Base-by-base conservation (phyloP, 2,329 filamentous ascomycete genomes). In the Nemania bipapillata region DNA sequence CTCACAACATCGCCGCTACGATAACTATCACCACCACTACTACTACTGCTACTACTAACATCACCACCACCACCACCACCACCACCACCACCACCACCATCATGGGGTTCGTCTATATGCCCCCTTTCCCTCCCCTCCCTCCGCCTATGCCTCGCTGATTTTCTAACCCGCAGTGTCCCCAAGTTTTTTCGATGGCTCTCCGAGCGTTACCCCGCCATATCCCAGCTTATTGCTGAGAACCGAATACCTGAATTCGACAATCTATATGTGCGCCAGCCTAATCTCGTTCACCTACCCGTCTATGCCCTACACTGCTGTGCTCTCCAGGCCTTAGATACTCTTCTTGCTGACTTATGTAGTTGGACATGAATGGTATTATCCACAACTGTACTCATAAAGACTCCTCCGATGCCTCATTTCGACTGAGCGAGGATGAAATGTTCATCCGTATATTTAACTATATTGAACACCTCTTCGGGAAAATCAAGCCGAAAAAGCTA, bases 381-480 rank as follows among this genome's bases (percentile, higher is more conserved):
- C 95, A 99, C 82, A 99, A 99, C 81, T 99, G 96, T 81, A 99
- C 96, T 65, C 96, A 99, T 83, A 97, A 96, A 78, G 95, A 99
- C 82, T 91, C 93, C 26, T 94, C 96, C 78, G 94, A 95, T 79
- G 90, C 94, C 3, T 93, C 93, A 1, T 96, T 96, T 77, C 93
- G 96, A 63, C 90, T 98, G 82, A 95, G 91, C 65, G 96, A 99
- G 80, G 95, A 99, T 80, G 93, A 97, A 81, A 99, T 99, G 96
- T 99, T 99, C 79, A 97, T 99, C 74, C 92, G 94, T 66, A 99
- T 99, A 77, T 99, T 99, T 88, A 98, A 98, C 83, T 99, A 99
- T 81, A 99, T 99, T 74, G 96, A 99, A 81, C 96, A 99, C 83
- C 83, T 99, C 61, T 99, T 97, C 81, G 94, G 95, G 75, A 99